phyloP scores from a whole-genome alignment of 257 asterid genomes.

The Plectranthus barbatus region DNA sequence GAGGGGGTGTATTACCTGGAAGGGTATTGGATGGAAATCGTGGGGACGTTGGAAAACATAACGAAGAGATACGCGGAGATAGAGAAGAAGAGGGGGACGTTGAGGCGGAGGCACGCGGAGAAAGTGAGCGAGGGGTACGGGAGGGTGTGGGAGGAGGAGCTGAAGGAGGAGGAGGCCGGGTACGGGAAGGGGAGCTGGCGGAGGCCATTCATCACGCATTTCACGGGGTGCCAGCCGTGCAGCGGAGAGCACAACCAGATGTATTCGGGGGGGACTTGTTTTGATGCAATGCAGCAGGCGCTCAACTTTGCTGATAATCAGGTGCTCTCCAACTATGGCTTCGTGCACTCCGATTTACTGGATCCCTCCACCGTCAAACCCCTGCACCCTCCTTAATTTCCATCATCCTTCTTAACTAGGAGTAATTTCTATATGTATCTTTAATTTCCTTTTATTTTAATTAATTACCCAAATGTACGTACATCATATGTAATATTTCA shows the following conservation, averaged over 20 bases:
- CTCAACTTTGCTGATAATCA: constrained; percentile 86
- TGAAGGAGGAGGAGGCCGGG: constrained; percentile 71
- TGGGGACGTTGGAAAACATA: constrained; percentile 48
- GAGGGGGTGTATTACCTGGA: constrained; percentile 70
- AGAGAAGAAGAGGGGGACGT: constrained; percentile 31
- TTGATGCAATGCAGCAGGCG: constrained; percentile 73
- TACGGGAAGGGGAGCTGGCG: constrained; percentile 68
- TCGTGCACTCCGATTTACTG: constrained; percentile 45
- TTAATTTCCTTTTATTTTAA: no score
- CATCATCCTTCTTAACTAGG: constrained; percentile 45
- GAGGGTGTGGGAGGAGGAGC: constrained; percentile 57
- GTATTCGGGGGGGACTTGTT: constrained; percentile 74
- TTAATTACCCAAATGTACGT: no score
- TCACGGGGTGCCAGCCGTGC: constrained; percentile 98
- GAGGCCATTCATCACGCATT: constrained; percentile 89
- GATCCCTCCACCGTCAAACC: constrained; percentile 65
- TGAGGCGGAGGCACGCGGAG: constrained; percentile 81
- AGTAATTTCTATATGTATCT: neutral
- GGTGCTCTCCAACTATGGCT: constrained; percentile 78
- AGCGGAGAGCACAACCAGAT: constrained; percentile 80
- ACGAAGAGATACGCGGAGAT: constrained; percentile 36
- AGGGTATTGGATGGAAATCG: constrained; percentile 90
- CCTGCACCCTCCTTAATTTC: constrained; percentile 74
- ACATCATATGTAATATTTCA: no score
- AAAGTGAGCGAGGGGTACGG: constrained; percentile 53